Evolutionary conservation across 2,329 filamentous ascomycete species (phyloP).

Genomic region (Chaetomium sp.): DNA sequence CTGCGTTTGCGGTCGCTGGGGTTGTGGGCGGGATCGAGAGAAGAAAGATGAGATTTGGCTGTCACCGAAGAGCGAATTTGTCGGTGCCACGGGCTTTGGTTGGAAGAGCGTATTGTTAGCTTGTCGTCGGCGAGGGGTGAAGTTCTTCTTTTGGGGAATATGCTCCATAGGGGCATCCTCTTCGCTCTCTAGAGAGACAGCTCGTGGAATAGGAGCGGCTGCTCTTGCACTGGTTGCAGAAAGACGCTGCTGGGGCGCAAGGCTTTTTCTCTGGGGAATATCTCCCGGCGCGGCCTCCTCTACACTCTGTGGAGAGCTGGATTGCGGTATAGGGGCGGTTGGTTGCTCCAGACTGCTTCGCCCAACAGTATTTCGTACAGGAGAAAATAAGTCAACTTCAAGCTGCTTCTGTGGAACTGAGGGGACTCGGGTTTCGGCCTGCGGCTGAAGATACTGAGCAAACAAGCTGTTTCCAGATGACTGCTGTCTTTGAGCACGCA

Average conservation of each 20-base stretch:
- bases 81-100: slow-evolving; percentile 21
- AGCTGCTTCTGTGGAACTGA: slow-evolving; percentile 22
- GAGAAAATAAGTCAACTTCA: slow-evolving; percentile 37
- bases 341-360: slow-evolving; percentile 7
- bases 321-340: slow-evolving; percentile 24
- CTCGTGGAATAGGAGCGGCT: background rate
- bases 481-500: slow-evolving; percentile 7
- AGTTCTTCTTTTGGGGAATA: slow-evolving; percentile 53
- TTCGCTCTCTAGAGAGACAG: background rate
- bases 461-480: slow-evolving; percentile 21
- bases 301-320: slow-evolving; percentile 41
- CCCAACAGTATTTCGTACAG: slow-evolving; percentile 30
- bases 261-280: slow-evolving; percentile 51
- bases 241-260: slow-evolving; percentile 47
- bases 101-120: slow-evolving; percentile 44
- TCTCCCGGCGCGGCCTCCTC: slow-evolving; percentile 37
- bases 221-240: slow-evolving; percentile 19
- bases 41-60: slow-evolving; percentile 27
- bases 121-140: slow-evolving; percentile 48
- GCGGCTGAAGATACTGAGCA: slow-evolving; percentile 13
- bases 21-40: slow-evolving; percentile 12
- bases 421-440: slow-evolving; percentile 1
- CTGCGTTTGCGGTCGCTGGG: background rate
- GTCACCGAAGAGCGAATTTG: slow-evolving; percentile 28
- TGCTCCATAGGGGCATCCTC: slow-evolving; percentile 37